Evolutionary conservation across 352 stramenopile genomes (phyloP), one percentile per base, ranked within the genome.

Genomic region (Phytopythium aichiense): DNA sequence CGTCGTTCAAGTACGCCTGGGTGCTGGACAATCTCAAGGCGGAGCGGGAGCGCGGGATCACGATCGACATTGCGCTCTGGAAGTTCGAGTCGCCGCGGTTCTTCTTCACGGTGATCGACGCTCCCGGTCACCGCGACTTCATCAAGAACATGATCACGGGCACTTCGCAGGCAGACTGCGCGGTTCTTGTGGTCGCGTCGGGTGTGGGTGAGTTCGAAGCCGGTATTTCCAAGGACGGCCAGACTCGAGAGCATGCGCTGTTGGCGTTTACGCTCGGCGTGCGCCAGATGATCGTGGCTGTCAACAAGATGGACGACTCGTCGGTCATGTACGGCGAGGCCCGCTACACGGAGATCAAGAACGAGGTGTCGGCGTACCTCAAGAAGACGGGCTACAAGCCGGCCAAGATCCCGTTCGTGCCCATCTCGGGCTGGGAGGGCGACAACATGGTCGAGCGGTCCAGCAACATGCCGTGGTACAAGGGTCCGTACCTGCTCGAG

Each of bases 101-200:
- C 84, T 78, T 95, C 76, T 99, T 98, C 77, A 99, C 97, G 56
- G 87, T 99, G 59, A 98, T 99, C 77, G 97, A 99, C 88, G 89
- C 94, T 46, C 98, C 98, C 45, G 97, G 97, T 37, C 96, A 99
- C 82, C 86, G 94, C 74, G 96, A 99, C 76, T 99, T 99, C 81
- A 99, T 99, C 79, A 99, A 99, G 92, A 99, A 99, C 81, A 99
- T 99, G 97, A 99, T 99, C 73, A 99, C 96, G 42, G 97, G 97
- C 56, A 98, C 96, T 16, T 98, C 92, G 65, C 97, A 99, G 80
- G 96, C 97, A n/a, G 97, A 99, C 87, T 94, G 96, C 60, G 97
- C 97, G 45, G 79, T 99, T 65, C 78, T 99, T 12, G 89, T 99
- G 30, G 87, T 99, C 31, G 87, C 97, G 68, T 94, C 95, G 16